Base-by-base conservation (phyloP, 768 basidiomycete species). In the Kondoa subrosea region DNA sequence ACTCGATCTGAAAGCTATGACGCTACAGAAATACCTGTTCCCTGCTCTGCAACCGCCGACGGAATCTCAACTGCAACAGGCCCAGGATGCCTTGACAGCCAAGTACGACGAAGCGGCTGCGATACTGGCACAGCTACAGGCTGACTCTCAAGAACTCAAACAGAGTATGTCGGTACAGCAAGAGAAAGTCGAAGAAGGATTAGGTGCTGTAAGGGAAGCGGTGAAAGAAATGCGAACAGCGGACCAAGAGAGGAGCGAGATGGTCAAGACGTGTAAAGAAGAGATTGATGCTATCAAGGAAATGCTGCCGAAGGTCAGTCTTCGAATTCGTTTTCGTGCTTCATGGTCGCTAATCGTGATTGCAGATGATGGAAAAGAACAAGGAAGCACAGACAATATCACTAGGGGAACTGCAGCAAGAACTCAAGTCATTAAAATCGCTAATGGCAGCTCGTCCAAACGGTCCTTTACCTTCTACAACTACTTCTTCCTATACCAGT, bases 311-410 rank as follows among this genome's bases (percentile, higher is more conserved):
- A 91, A 88, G 83, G 95, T 92, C 70, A 30, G 79, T 74, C 30
- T n/a, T 70, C 65, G 66, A 15, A 34, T 30, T 63, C 31, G 57
- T 29, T 66, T 26, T 57, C 0, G 29, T 12, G 56, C 34, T 62
- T 60, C 66, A 56, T n/a, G n/a, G n/a, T n/a, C 68, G 29, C 64
- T 33, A 25, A 30, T 50, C n/a, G n/a, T 21, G 2, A 68, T 60
- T 16, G 50, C 65, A 97, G 92, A 89, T 96, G 88, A 86, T 95
- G 65, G 89, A 95, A 67, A 91, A 89, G 79, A 89, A 87, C 75
- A 88, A 90, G 76, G 86, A 89, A 66, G 82, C 83, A 16, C 91
- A 95, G 77, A 82, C 84, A 26, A 84, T 87, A 69, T 88, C 90
- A 1, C 81, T 96, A 16, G 78, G 82, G 65, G 93, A 96, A 73